phyloP scores from a whole-genome alignment of 345 rosid species.

The Lepidium africanum region DNA sequence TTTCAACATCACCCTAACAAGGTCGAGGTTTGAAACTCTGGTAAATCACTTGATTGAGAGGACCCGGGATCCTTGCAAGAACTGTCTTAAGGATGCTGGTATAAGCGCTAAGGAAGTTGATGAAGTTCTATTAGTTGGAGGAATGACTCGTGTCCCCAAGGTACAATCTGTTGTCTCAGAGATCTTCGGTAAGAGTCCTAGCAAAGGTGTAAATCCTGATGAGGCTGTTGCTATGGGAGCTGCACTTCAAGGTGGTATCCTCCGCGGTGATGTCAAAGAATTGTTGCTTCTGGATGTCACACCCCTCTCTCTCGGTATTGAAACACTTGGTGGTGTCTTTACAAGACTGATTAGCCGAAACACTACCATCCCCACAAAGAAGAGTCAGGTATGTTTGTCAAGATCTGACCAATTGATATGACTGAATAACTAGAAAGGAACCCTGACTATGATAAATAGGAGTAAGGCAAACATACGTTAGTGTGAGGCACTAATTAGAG shows the following conservation, averaged over 20 bases:
- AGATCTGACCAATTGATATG: background rate
- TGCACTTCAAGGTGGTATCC: slow-evolving; percentile 86
- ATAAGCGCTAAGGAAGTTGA: slow-evolving; percentile 59
- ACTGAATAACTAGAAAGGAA: background rate
- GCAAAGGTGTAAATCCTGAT: slow-evolving; percentile 87
- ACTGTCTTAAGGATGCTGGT: slow-evolving; percentile 78
- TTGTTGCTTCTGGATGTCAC: slow-evolving; percentile 83
- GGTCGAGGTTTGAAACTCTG: slow-evolving; percentile 65
- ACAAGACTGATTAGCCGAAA: slow-evolving; percentile 65
- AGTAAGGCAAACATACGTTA: background rate
- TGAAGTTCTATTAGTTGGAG: slow-evolving; percentile 87
- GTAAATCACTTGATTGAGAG: slow-evolving; percentile 71
- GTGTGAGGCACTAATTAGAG: background rate
- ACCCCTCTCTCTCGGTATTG: slow-evolving; percentile 81
- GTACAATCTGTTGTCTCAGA: slow-evolving; percentile 70
- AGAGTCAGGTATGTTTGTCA: slow-evolving; percentile 50
- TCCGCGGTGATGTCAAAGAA: slow-evolving; percentile 91
- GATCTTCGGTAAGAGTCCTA: slow-evolving; percentile 76
- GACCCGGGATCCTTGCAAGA: slow-evolving; percentile 64
- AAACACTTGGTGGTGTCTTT: slow-evolving; percentile 83
- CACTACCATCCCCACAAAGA: slow-evolving; percentile 89
- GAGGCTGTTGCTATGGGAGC: slow-evolving; percentile 94
- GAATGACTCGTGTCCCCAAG: slow-evolving; percentile 97
- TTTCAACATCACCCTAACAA: slow-evolving; percentile 68
- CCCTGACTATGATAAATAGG: background rate